Base-by-base conservation (phyloP, 441 rosid genomes). In the Aleurites moluccanus region DNA sequence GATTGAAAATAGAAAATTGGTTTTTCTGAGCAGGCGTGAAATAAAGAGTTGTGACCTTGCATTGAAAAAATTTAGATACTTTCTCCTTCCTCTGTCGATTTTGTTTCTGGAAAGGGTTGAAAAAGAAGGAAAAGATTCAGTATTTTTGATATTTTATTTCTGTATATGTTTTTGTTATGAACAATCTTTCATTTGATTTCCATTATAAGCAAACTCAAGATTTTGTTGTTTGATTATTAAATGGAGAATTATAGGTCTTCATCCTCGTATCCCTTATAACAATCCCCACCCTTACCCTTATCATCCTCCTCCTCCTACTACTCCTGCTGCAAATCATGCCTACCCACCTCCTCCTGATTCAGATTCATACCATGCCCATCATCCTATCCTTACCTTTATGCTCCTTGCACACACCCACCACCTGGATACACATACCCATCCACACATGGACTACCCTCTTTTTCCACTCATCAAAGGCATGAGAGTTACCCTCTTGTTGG, bases 291-390 rank as follows among this genome's bases (percentile, higher is more conserved):
- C n/a, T n/a, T n/a, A n/a, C n/a, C n/a, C 86, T 3, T 76, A 77
- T 63, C 72, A 57, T 50, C 62, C 77, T 62, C 9, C 40, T 38
- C 7, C 85, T 67, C 82, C 88, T 67, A 81, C 86, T n/a, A n/a
- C n/a, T 75, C 85, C 85, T 25, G 79, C 80, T 4, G 77, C 64
- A 30, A 77, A 55, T 75, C 74, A 76, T 64, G 80, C 65, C 15
- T 82, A 84, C 53, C 86, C 85, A 40, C 86, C 93, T 33, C 83
- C 91, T 45, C 83, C 92, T 1, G 45, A 67, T 62, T 76, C 86
- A 67, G 90, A 85, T 78, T 81, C 90, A 63, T 83, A 80, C 30
- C 76, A 73, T 64, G 83, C 82, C 13, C 64, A 85, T 11, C 72
- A 85, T 14, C 78, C 1, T 75, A 84, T 35, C 82, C 70, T 0